Base-by-base conservation (phyloP, 176 grass and related monocot genomes). In the Rhynchospora breviuscula region DNA sequence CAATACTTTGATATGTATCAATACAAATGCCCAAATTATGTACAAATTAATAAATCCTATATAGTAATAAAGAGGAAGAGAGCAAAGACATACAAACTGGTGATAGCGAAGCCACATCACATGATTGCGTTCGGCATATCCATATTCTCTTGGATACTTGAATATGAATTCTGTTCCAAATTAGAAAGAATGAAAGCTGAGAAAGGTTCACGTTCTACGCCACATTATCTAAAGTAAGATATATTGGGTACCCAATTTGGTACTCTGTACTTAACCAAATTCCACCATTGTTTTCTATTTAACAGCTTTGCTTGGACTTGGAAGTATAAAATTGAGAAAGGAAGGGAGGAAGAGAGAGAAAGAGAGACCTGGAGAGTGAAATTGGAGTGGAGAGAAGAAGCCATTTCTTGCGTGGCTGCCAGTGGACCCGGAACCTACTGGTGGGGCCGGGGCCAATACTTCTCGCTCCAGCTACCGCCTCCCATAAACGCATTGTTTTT, bases 71-170 rank as follows among this genome's bases (percentile, higher is more conserved):
- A 1, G 29, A 62, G 13, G 68, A 25, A 63, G 84, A 17, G n/a
- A 48, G 80, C 72, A 64, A 79, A 10, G 47, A 64, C 44, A 0
- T 78, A 13, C n/a, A 26, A 76, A 90, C 61, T 84, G 83, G 35
- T 11, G 81, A 69, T 84, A 83, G 72, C 45, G 26, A 74, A 58
- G 77, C 82, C 26, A 80, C 44, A 78, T 90, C 86, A 92, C 89
- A 88, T 88, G 90, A 88, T 66, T 94, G 87, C 40, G 84, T 88
- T 57, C 84, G 87, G 61, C 88, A 90, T 79, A 90, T 57, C 7
- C 21, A 65, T 62, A 84, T 78, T 61, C 84, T 83, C 57, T 86
- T 62, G 47, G 47, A 81, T 63, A 92, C 59, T 84, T 85, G 45
- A 85, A 67, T 66, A 73, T 78, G 83, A 86, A 89, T 0, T 75